Percentiles rank a stretch among this genome's conserved stretches.
Conservation (phyloP, 805 yeast species). For the Lipomyces yamanashiensis region DNA sequence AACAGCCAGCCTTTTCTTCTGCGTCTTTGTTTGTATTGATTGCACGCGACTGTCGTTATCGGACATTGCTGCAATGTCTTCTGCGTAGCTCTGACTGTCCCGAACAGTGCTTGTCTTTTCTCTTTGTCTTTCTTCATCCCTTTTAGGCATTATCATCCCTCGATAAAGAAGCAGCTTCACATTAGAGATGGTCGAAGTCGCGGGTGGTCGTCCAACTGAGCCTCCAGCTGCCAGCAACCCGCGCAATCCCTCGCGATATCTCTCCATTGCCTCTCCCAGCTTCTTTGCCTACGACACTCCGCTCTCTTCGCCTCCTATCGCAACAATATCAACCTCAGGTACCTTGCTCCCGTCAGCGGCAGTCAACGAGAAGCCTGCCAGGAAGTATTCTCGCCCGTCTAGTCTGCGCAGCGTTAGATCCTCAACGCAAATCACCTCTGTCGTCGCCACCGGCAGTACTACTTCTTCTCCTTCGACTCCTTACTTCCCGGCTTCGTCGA, state of each 20-base stretch:
- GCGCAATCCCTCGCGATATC: slow-evolving; percentile 13
- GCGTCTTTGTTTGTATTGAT: background rate
- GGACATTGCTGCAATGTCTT: too few relatives aligned
- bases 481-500: slow-evolving; percentile 11
- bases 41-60: too few relatives aligned
- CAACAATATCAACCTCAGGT: slow-evolving; percentile 2
- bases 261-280: slow-evolving; percentile 6
- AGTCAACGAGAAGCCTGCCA: slow-evolving; percentile 4
- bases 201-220: slow-evolving; percentile 8
- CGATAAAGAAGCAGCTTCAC: background rate
- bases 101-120: too few relatives aligned
- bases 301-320: background rate
- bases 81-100: too few relatives aligned
- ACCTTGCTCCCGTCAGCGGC: slow-evolving; percentile 12
- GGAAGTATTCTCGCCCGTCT: slow-evolving; percentile 27
- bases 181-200: slow-evolving; percentile 17
- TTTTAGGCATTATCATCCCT: too few relatives aligned
- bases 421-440: slow-evolving; percentile 29
- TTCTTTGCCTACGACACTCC: slow-evolving; percentile 20
- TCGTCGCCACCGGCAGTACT: slow-evolving; percentile 30
- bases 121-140: background rate
- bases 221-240: background rate
- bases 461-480: slow-evolving; percentile 20
- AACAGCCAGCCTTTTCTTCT: background rate
- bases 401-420: slow-evolving; percentile 31